Conservation (phyloP, 192 early-diverging fungal genomes). For the Pilaira anomala region DNA sequence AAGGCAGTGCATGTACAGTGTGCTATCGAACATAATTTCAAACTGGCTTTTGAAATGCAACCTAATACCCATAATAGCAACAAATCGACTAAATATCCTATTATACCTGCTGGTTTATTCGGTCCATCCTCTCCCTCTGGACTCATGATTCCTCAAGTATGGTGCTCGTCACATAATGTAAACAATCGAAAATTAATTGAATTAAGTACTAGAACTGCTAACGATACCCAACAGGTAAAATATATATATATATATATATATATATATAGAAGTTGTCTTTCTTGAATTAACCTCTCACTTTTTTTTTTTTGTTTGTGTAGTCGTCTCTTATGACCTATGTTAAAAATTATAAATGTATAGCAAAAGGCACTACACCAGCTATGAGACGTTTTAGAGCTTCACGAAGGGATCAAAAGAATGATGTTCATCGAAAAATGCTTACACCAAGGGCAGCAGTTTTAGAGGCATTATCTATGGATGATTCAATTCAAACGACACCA, state of each 20-base stretch:
- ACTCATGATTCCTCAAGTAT: constrained; percentile 45
- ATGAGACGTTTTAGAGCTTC: constrained; percentile 43
- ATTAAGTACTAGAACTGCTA: neutral
- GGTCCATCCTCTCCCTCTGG: constrained; percentile 26
- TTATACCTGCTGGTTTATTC: constrained; percentile 20
- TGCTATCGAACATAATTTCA: constrained; percentile 39
- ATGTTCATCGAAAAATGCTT: neutral
- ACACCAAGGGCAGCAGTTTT: constrained; percentile 1
- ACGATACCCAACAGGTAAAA: neutral
- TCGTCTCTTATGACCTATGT: constrained; percentile 28
- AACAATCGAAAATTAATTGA: neutral
- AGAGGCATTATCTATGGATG: constrained; percentile 8
- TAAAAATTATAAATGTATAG: constrained; percentile 42
- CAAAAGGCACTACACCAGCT: constrained; percentile 33
- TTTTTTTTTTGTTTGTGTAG: constrained; percentile 10
- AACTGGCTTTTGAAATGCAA: constrained; percentile 46
- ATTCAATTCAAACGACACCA: constrained; percentile 8
- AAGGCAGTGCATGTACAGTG: constrained; percentile 49
- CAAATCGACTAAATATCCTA: neutral
- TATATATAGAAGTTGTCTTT: too few species aligned
- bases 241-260: neutral
- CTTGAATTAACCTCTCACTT: too few species aligned
- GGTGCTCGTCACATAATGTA: constrained; percentile 39
- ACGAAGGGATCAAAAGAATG: neutral
- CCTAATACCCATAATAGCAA: constrained; percentile 24